phyloP scores from a whole-genome alignment of 2,329 filamentous ascomycete genomes.

The Botrytis aclada region DNA sequence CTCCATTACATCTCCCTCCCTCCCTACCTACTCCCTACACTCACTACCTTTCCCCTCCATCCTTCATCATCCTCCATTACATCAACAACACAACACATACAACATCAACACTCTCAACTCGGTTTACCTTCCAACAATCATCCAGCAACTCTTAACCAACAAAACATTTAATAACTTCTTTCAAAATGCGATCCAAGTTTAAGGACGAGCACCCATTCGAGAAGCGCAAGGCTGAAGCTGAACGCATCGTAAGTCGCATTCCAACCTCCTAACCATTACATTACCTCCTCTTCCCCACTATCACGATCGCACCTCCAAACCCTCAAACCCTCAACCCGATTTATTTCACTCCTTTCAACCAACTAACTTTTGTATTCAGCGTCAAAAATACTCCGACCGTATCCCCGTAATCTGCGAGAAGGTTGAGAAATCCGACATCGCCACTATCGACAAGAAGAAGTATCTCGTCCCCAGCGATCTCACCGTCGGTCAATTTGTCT shows the following conservation, averaged over 20 bases:
- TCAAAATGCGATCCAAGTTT: constrained; percentile 96
- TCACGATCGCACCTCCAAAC: constrained; percentile 18
- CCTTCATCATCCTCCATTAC: constrained; percentile 15
- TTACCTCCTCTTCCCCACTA: constrained; percentile 14
- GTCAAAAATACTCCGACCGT: constrained; percentile 97
- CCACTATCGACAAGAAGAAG: constrained; percentile 99
- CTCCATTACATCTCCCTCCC: not conserved
- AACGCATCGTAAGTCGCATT: constrained; percentile 54
- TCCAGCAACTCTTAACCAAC: not conserved
- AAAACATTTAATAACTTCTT: constrained; percentile 36
- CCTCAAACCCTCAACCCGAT: constrained; percentile 15
- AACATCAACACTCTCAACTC: not conserved
- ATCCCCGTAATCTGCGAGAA: constrained; percentile 99
- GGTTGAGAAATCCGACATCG: constrained; percentile 98
- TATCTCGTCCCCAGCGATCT: constrained; percentile 96
- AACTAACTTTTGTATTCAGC: constrained; percentile 39
- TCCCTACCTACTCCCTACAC: not conserved
- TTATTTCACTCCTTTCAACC: constrained; percentile 6
- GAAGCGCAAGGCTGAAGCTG: constrained; percentile 99
- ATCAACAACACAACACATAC: constrained; percentile 13
- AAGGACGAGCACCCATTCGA: constrained; percentile 99
- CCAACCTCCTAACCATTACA: constrained; percentile 12
- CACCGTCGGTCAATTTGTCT: constrained; percentile 99
- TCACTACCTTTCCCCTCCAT: constrained; percentile 4
- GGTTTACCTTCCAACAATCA: not conserved